A percentile compares a stretch with the other conserved stretches of the same genome.
These are phyloP conservation scores for Trichoderma sp. DNA, from an alignment of 2,329 filamentous ascomycete species.

Conservation along the genomic window DNA sequence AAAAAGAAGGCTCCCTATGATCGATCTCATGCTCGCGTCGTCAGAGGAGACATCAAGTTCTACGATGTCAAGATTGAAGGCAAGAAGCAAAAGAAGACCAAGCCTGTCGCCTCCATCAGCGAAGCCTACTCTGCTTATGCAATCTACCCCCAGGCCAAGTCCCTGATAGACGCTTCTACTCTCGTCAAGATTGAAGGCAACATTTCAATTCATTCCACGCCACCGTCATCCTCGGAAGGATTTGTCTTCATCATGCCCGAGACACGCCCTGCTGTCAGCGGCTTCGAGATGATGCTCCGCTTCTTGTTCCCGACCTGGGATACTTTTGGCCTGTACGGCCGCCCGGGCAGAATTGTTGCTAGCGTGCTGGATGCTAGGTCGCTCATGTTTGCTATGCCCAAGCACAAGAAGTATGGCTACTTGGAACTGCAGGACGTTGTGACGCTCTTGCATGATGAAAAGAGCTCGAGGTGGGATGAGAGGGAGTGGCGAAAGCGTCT, in stretches of 20 bases:
- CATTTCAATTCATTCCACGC: conserved; percentile 81
- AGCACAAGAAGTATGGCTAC: conserved; percentile 84
- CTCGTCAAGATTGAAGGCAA: conserved; percentile 90
- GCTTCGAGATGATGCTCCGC: conserved; percentile 92
- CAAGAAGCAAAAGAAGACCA: conserved; percentile 88
- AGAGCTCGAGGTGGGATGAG: conserved; percentile 76
- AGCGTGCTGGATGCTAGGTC: conserved; percentile 85
- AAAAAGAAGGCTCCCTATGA: conserved; percentile 86
- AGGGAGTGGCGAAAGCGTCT: conserved; percentile 85
- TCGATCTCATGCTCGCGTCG: conserved; percentile 61
- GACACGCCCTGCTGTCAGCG: conserved; percentile 83
- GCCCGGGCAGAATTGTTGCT: conserved; percentile 81
- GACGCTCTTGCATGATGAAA: conserved; percentile 69
- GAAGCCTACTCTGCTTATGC: conserved; percentile 92
- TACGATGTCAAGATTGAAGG: conserved; percentile 75
- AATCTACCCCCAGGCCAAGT: conserved; percentile 93
- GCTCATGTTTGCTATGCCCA: conserved; percentile 97
- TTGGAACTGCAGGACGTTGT: conserved; percentile 86
- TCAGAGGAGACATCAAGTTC: conserved; percentile 92
- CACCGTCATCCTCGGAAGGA: conserved; percentile 78
- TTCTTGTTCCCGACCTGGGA: conserved; percentile 95
- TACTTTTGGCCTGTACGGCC: conserved; percentile 86
- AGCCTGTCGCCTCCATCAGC: conserved; percentile 86
- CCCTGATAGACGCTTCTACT: conserved; percentile 90
- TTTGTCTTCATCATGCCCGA: conserved; percentile 99